phyloP scores from a whole-genome alignment of 2,329 filamentous ascomycete species.

The Botrytis cinerea region DNA sequence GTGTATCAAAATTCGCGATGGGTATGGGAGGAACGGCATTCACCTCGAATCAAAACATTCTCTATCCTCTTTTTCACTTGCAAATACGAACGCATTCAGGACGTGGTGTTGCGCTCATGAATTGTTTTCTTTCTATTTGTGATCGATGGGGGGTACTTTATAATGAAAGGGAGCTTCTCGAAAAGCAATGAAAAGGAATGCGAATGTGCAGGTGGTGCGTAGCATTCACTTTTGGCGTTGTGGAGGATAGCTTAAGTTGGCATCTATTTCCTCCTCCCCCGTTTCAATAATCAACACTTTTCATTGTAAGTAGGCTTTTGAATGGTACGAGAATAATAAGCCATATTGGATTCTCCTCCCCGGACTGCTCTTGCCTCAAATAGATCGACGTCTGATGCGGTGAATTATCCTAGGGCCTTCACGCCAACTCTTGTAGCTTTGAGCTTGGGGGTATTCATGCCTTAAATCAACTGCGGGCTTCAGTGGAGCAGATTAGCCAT shows the following conservation, averaged over 20 bases:
- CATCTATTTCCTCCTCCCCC: neutral
- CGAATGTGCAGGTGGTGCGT: no score
- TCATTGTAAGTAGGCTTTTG: neutral
- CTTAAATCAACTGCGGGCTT: no score
- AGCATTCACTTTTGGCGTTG: neutral
- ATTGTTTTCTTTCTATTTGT: neutral
- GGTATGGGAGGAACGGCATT: no score
- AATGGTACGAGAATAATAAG: neutral
- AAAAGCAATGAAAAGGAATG: no score
- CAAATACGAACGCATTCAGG: neutral
- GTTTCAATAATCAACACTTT: no score
- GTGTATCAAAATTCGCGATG: neutral
- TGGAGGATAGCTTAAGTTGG: neutral
- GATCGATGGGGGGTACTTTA: neutral
- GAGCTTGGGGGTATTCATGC: neutral
- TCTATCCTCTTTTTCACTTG: no score
- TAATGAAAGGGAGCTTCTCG: neutral
- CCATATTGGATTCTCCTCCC: neutral
- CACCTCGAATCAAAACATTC: no score
- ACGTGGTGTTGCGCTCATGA: neutral
- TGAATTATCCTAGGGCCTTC: neutral
- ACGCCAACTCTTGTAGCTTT: accelerated
- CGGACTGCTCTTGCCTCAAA: neutral
- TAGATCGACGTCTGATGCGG: neutral
- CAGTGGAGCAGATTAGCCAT: neutral